phyloP scores from a whole-genome alignment of 345 rosid genomes.

The Linum tenue region DNA sequence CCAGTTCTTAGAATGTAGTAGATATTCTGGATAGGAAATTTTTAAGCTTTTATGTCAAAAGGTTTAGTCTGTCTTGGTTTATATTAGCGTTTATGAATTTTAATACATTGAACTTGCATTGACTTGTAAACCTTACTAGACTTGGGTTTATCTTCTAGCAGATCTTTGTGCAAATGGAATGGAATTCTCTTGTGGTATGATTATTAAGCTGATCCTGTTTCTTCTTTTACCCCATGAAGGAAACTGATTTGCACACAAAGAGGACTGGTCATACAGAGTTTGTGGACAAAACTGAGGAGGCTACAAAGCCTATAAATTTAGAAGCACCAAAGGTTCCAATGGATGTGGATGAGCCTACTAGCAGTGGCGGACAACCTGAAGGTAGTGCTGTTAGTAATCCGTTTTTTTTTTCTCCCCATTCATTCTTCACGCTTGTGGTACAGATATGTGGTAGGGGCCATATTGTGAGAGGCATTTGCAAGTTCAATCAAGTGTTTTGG shows the following conservation, averaged over 20 bases:
- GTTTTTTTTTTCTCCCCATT: background rate
- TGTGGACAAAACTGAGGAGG: slow-evolving; percentile 72
- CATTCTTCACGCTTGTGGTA: background rate
- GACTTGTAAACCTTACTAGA: too few species aligned
- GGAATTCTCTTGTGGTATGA: background rate
- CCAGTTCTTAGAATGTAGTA: too few species aligned
- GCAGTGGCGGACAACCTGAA: slow-evolving; percentile 46
- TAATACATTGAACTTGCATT: too few species aligned
- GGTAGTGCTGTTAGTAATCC: slow-evolving; percentile 26
- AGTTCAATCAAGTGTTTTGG: background rate
- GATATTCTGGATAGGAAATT: too few species aligned
- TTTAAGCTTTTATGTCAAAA: too few species aligned
- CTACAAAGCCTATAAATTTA: slow-evolving; percentile 70
- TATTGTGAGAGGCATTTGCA: background rate
- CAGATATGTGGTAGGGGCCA: background rate
- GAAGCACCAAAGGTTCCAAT: slow-evolving; percentile 65
- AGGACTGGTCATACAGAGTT: slow-evolving; percentile 93
- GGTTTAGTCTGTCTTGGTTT: too few species aligned
- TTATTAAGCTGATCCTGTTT: slow-evolving; percentile 8
- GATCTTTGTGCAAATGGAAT: background rate
- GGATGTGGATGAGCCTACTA: slow-evolving; percentile 39
- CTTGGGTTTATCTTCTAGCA: too few species aligned
- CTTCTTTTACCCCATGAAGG: slow-evolving; percentile 40
- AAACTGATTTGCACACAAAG: slow-evolving; percentile 89
- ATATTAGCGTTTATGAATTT: too few species aligned